A percentile compares a stretch with the other conserved stretches of the same genome.
phyloP scores from a whole-genome alignment of 345 rosid species.

The Geranium brycei region DNA sequence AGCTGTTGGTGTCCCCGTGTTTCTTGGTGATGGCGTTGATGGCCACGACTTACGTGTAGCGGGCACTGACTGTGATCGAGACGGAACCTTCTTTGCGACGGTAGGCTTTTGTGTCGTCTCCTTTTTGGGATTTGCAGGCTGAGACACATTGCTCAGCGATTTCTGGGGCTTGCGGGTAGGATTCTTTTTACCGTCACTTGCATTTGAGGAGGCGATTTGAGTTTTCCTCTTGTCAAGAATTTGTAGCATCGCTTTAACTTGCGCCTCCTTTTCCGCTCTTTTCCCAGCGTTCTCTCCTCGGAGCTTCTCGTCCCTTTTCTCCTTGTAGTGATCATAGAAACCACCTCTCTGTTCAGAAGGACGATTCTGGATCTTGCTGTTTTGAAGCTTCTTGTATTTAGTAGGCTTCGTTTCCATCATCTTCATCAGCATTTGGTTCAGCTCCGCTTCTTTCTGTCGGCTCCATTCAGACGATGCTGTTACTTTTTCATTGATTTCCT shows the following conservation, averaged over 20 bases:
- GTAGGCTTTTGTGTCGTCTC: conserved; percentile 26
- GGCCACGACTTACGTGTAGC: conserved; percentile 51
- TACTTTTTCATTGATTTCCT: conserved; percentile 21
- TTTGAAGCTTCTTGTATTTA: conserved; percentile 12
- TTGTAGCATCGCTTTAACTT: conserved; percentile 36
- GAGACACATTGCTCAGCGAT: conserved; percentile 19
- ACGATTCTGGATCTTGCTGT: conserved; percentile 15
- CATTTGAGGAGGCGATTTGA: conserved; percentile 26
- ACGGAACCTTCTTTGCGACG: conserved; percentile 20
- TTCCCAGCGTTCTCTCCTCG: conserved; percentile 40
- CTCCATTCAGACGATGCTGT: conserved; percentile 35
- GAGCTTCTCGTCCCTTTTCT: conserved; percentile 48
- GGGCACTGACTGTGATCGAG: conserved; percentile 31
- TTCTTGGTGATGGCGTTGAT: conserved; percentile 33
- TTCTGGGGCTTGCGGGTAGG: conserved; percentile 23
- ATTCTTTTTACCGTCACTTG: conserved; percentile 26
- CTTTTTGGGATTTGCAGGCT: conserved; percentile 23
- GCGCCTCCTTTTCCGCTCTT: conserved; percentile 38
- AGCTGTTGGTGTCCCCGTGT: conserved; percentile 25
- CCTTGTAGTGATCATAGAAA: conserved; percentile 42
- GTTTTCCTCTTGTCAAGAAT: conserved; percentile 39
- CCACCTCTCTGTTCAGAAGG: conserved; percentile 40
- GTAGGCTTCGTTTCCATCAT: conserved; percentile 27
- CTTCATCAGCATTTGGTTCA: conserved; percentile 39
- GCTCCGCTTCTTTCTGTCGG: conserved; percentile 40